Base-by-base conservation (phyloP, 768 basidiomycete genomes). In the Phaffia tasmanica region DNA sequence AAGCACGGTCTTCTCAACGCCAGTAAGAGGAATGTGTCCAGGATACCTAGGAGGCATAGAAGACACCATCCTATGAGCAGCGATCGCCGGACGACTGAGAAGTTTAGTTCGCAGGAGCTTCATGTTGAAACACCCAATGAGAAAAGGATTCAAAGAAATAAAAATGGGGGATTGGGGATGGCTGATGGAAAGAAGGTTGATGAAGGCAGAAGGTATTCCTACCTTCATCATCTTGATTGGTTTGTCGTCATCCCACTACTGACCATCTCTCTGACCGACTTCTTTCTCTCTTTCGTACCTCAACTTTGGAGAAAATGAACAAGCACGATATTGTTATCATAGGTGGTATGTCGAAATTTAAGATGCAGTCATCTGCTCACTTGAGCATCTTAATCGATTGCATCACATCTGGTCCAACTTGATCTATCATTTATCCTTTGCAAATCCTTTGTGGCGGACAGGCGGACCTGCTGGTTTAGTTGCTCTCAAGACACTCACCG, bases 1-100 rank as follows among this genome's bases (percentile, higher is more conserved):
- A 57, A 97, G 81, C 70, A 98, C 82, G 15, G 84, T 84, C 74
- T 86, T 88, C 76, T 97, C 89, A 72, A 92, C 85, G 72, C 81
- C 79, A 73, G 82, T 87, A 54, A 98, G 79, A 16, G 88, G 89
- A 66, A 93, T 42, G 53, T 69, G 67, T 27, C 67, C 67, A 2
- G 67, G 67, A 32, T 69, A 69, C 5, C 62, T 56, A 27, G 67
- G 66, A 7, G 66, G 66, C 46, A 67, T 62, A 35, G 58, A 59
- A 32, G 65, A 60, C 32, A 61, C 58, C 19, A 32, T 29, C 2
- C 64, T 56, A 21, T 7, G 32, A 4, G 42, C 9, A 18, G 63
- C 11, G 54, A 18, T 1, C 54, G 25, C 27, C 25, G 21, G 35
- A 35, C 7, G 58, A 15, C n/a, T 14, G 4, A 60, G 27, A 18